phyloP scores from a whole-genome alignment of 1,139 yeast genomes.

The Geotrichum macrosporum region DNA sequence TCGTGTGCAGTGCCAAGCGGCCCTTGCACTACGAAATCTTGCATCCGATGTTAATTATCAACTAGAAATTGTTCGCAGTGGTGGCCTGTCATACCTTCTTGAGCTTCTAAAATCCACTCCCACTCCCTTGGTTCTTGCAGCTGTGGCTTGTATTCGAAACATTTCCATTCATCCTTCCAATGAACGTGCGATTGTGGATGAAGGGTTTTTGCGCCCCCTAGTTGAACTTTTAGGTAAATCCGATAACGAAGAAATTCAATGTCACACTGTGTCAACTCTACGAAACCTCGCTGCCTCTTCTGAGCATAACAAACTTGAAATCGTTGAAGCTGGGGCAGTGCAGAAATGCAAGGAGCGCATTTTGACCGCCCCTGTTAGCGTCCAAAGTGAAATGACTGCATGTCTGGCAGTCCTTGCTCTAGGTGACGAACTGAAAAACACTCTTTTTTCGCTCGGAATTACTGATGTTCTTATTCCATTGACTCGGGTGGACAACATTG shows the following conservation, averaged over 20 bases:
- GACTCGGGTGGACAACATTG: conserved; percentile 82
- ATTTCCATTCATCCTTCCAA: conserved; percentile 94
- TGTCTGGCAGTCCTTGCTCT: conserved; percentile 94
- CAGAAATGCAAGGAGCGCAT: conserved; percentile 88
- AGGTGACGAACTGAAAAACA: conserved; percentile 90
- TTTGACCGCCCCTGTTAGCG: conserved; percentile 75
- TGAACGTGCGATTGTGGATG: conserved; percentile 91
- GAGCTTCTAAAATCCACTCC: conserved; percentile 83
- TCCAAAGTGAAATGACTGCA: conserved; percentile 94
- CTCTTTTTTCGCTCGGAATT: conserved; percentile 77
- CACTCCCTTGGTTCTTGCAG: conserved; percentile 88
- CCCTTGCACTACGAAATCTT: conserved; percentile 87
- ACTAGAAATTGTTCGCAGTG: conserved; percentile 80
- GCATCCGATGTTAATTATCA: conserved; percentile 93
- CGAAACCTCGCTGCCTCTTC: conserved; percentile 94
- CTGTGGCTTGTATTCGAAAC: conserved; percentile 96
- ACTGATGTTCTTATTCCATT: conserved; percentile 87
- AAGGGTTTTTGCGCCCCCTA: conserved; percentile 88
- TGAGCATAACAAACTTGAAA: conserved; percentile 86
- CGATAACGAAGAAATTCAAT: conserved; percentile 92
- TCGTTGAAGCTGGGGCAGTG: conserved; percentile 93
- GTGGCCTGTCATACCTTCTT: conserved; percentile 89
- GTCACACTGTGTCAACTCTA: conserved; percentile 94
- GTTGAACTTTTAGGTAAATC: conserved; percentile 78
- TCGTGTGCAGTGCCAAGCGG: conserved; percentile 97